These are phyloP conservation scores for Monosporascus ibericus DNA, from an alignment of 2,329 filamentous ascomycete genomes.

Conservation along the genomic window DNA sequence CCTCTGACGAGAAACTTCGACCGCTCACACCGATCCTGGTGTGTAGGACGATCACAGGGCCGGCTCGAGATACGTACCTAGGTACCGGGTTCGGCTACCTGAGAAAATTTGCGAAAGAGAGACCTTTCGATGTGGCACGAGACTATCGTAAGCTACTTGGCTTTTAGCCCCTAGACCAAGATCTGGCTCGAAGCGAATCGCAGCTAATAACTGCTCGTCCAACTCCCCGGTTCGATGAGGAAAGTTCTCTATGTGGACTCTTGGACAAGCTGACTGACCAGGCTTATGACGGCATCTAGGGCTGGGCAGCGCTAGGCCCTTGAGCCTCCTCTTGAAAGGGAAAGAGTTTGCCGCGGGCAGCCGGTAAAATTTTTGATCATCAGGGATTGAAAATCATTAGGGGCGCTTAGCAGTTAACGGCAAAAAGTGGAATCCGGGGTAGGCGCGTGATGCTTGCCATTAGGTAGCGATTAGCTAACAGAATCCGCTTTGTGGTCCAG, in stretches of 20 bases:
- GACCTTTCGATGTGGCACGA: background rate
- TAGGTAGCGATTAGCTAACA: conserved; percentile 22
- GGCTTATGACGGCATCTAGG: too few species aligned
- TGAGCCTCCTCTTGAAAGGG: background rate
- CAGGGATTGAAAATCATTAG: background rate
- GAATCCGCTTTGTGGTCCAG: conserved; percentile 8
- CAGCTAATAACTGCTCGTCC: too few species aligned
- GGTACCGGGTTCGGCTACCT: background rate
- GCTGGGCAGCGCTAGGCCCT: background rate
- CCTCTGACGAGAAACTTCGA: background rate
- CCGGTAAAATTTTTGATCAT: background rate
- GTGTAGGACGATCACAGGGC: background rate
- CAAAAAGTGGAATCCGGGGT: conserved; percentile 25
- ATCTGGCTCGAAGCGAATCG: too few species aligned
- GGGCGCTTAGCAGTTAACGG: conserved; percentile 24
- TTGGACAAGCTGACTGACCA: too few species aligned
- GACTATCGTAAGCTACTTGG: background rate
- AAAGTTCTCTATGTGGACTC: too few species aligned
- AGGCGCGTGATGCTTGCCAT: conserved; percentile 21
- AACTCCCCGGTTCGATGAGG: too few species aligned
- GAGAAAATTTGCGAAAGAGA: background rate
- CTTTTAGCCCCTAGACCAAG: too few species aligned
- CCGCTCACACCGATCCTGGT: background rate
- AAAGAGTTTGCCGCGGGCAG: background rate
- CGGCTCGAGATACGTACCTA: background rate